Evolutionary conservation across 306 rosid species (phyloP), one percentile per base, ranked within the genome.

Genomic region (Geum urbanum): DNA sequence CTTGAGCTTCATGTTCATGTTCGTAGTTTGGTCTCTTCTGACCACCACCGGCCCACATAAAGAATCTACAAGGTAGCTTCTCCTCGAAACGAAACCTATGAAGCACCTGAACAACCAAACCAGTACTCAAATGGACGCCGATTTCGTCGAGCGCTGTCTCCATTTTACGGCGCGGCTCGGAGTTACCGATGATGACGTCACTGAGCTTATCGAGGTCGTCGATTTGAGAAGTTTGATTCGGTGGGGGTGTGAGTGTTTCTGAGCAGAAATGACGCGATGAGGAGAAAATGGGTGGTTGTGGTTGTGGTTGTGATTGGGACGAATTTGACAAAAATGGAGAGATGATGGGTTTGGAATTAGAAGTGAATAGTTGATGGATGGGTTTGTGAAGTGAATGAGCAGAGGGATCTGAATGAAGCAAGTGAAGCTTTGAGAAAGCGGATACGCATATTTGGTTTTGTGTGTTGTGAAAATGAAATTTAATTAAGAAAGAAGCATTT

Each of bases 11-110:
- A 74, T 80, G 66, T 69, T 92, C 96, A 19, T 92, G 96, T 20
- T 75, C 84, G 79, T 92, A 92, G 72, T 84, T 84, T 46, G 32
- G 32, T 27, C 86, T 90, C 72, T 80, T 91, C 54, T 70, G 85
- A 48, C 94, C 97, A 48, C 94, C 97, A 18, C n/a, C n/a, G n/a
- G 90, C 94, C 98, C 97, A 90, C 18, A 86, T 90, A 77, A 92
- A 92, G 61, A 90, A 90, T 70, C 97, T 84, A 81, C 86, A 86
- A 3, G 98, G 97, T 45, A 86, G 57, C 57, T 88, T 92, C 73
- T 92, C 98, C 67, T 92, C 98, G 63, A 76, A 92, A 50, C 90
- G 86, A 75, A 88, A 86, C 83, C 83, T 76, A 49, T 70, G 77
- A 63, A 92, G 79, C 53, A 90, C 81, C 52, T 85, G 84, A 11